phyloP scores from a whole-genome alignment of 208 protist genomes.

The Trypanosomatidae sp. region DNA sequence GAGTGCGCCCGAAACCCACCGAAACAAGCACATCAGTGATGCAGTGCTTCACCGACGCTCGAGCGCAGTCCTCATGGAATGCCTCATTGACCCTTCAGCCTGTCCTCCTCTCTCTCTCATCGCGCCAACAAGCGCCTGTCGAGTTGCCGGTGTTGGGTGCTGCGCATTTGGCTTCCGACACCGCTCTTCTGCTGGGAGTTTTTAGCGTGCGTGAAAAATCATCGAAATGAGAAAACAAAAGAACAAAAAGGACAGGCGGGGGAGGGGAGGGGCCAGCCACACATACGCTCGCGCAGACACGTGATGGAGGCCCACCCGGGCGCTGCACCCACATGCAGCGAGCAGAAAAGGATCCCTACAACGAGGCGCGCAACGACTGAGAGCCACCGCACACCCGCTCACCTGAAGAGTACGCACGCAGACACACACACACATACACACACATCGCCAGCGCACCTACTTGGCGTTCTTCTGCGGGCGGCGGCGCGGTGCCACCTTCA shows the following conservation, averaged over 20 bases:
- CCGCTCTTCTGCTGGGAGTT: not conserved
- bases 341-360: not conserved
- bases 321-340: not conserved
- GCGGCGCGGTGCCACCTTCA: constrained; percentile 98
- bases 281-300: not conserved
- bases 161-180: not conserved
- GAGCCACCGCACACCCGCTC: too few species aligned
- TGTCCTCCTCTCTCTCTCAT: not conserved
- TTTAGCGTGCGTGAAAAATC: not conserved
- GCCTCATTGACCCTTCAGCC: not conserved
- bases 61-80: not conserved
- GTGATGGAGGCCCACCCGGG: too few species aligned
- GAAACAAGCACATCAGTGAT: not conserved
- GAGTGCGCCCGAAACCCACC: not conserved
- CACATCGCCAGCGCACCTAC: constrained; percentile 2
- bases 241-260: not conserved
- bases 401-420: not conserved
- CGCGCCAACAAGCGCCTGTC: not conserved
- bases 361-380: not conserved
- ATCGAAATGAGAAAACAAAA: not conserved
- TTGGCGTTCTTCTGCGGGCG: constrained; percentile 98
- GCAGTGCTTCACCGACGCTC: not conserved
- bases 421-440: not conserved
- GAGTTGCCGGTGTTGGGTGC: not conserved
- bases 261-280: not conserved